Evolutionary conservation across 208 protist genomes (phyloP).

Genomic region (Histomonas meleagridis): DNA sequence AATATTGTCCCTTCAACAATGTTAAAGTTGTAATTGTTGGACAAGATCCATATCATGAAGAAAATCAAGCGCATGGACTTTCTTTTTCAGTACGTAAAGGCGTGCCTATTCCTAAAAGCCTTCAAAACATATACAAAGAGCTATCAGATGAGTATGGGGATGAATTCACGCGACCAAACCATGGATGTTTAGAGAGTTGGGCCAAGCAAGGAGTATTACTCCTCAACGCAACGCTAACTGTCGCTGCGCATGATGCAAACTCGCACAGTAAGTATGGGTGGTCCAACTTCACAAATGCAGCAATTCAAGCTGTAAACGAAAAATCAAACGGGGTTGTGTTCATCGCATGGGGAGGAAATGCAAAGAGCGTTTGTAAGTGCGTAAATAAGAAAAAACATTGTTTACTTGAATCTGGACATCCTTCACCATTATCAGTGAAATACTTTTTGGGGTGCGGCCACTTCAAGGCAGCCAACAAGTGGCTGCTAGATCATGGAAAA

Average conservation of each 20-base stretch:
- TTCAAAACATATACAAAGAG: slow-evolving; percentile 89
- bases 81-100: slow-evolving; percentile 79
- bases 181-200: slow-evolving; percentile 79
- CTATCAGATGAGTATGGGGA: slow-evolving; percentile 63
- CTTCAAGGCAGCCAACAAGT: slow-evolving; percentile 55
- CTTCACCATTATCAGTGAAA: slow-evolving; percentile 47
- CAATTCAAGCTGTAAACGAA: slow-evolving; percentile 64
- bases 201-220: slow-evolving; percentile 84
- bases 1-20: slow-evolving; percentile 32
- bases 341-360: slow-evolving; percentile 78
- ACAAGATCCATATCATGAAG: slow-evolving; percentile 79
- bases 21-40: slow-evolving; percentile 82
- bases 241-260: slow-evolving; percentile 71
- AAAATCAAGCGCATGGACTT: slow-evolving; percentile 80
- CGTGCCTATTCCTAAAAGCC: slow-evolving; percentile 52
- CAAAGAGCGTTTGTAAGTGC: slow-evolving; percentile 67
- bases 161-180: slow-evolving; percentile 62
- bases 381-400: slow-evolving; percentile 69
- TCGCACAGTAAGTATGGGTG: slow-evolving; percentile 76
- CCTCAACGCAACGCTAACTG: slow-evolving; percentile 82
- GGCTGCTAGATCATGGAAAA: neutral
- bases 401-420: slow-evolving; percentile 66
- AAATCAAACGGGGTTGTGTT: slow-evolving; percentile 60
- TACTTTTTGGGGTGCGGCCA: slow-evolving; percentile 54
- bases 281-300: slow-evolving; percentile 76